These are phyloP conservation scores for Croton laevigatus DNA, from an alignment of 441 rosid species.

Conservation along the genomic window DNA sequence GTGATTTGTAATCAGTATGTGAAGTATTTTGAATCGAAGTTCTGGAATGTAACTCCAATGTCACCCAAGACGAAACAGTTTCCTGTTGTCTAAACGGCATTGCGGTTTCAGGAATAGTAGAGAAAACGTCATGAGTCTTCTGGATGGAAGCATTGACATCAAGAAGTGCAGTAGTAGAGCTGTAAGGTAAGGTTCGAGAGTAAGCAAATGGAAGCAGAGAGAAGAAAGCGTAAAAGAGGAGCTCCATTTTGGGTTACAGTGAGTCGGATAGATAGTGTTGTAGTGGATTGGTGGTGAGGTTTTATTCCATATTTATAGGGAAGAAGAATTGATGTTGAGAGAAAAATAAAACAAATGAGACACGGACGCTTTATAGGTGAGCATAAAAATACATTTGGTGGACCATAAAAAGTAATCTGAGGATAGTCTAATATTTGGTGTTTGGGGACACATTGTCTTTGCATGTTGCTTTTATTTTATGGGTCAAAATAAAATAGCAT, in stretches of 20 bases:
- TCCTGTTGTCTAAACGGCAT: constrained; percentile 15
- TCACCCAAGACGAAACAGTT: constrained; percentile 24
- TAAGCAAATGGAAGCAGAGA: constrained; percentile 21
- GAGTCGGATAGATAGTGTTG: not conserved
- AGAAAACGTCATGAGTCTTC: constrained; percentile 26
- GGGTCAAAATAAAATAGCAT: not conserved
- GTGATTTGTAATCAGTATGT: constrained; percentile 57
- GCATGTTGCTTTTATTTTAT: not conserved
- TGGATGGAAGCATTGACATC: constrained; percentile 44
- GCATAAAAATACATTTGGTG: not conserved
- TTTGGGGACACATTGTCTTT: not conserved
- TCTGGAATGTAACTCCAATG: constrained; percentile 55
- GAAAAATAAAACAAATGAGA: not conserved
- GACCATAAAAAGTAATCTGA: not conserved
- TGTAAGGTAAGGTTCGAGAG: constrained; percentile 32
- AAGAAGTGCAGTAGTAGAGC: constrained; percentile 27
- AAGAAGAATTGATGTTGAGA: constrained; percentile 1
- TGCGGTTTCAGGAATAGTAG: constrained; percentile 18
- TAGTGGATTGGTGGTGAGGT: not conserved
- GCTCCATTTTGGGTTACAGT: constrained; percentile 6
- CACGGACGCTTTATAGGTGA: constrained; percentile 19
- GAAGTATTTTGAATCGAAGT: constrained; percentile 32
- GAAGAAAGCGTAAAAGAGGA: constrained; percentile 16
- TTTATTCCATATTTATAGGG: not conserved
- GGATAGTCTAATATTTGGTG: not conserved